Base-by-base conservation (phyloP, 1,284 basidiomycete species). In the Rhodotorula sp. region DNA sequence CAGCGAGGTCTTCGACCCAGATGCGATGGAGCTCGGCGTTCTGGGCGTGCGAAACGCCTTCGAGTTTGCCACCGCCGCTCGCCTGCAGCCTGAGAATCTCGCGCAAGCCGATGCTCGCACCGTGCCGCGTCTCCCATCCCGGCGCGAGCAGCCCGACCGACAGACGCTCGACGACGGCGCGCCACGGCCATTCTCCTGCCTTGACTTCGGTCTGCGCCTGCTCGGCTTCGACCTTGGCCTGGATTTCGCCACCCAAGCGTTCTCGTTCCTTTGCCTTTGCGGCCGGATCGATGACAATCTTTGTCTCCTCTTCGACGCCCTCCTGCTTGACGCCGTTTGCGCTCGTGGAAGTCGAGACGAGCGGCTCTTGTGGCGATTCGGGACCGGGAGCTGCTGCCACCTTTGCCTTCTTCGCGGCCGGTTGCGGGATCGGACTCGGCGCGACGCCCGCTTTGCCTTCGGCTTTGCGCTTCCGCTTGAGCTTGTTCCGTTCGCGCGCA, bases 81-180 rank as follows among this genome's bases (percentile, higher is more conserved):
- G 94, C 96, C 78, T 97, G 93, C 1, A 87, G 82, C 80, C 93
- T 94, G 68, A 99, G 83, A 43, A 99, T 82, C 79, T 98, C 96
- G 65, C 94, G 87, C 46, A 99, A 82, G 3, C 92, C 95, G 83
- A 98, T 87, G 0, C 94, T 92, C 10, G 95, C 91, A 59, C 97
- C 97, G 79, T 99, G 97, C 62, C 97, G 86, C 10, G 91, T 88
- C 81, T 99, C 94, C 97, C 97, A 99, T 12, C 88, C 86, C 0
- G 91, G 87, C 58, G 82, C 92, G 76, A 95, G 91, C 20, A 99
- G 83, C 76, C 93, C 91, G 3, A 93, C 88, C 77, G 91, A 89
- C 12, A 99, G 85, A 6, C 95, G 85, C 75, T 90, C 88, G 14
- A 90, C 87, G 12, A 97, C 86, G 15, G 91, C 90, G 65, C 89